phyloP scores from a whole-genome alignment of 768 basidiomycete species.

The Pisolithus microcarpus region DNA sequence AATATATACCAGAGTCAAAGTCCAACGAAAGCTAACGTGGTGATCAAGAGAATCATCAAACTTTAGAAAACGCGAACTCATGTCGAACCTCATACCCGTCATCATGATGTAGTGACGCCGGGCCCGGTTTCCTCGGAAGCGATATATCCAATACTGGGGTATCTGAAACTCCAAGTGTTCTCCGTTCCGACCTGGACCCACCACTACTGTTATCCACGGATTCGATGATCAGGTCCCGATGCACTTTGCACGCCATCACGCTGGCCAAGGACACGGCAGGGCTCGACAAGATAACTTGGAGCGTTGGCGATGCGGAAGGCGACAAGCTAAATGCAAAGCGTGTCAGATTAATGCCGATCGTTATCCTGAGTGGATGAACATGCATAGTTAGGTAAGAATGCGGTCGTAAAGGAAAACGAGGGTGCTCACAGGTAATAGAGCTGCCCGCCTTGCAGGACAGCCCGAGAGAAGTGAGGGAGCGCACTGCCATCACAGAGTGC shows the following conservation, averaged over 20 bases:
- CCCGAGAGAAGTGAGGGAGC: slow-evolving; percentile 21
- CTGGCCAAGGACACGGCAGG: neutral
- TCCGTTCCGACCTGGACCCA: neutral
- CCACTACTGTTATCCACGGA: no score
- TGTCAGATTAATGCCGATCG: neutral
- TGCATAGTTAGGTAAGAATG: neutral
- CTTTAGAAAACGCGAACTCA: no score
- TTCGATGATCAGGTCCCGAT: neutral
- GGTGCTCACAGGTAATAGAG: slow-evolving; percentile 27
- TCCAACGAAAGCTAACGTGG: no score
- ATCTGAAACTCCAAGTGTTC: neutral
- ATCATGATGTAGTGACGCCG: neutral
- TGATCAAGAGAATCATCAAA: no score
- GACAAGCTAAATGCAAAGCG: slow-evolving; percentile 1
- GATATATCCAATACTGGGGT: no score
- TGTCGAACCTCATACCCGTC: neutral
- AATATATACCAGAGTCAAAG: no score
- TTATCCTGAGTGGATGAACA: neutral
- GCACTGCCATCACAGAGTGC: slow-evolving; percentile 12
- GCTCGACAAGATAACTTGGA: neutral
- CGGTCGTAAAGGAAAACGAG: neutral
- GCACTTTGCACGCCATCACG: neutral
- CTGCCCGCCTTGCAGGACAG: slow-evolving; percentile 26
- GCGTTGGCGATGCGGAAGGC: neutral
- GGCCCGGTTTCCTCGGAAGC: neutral